Evolutionary conservation across 345 rosid genomes (phyloP).

Genomic region (Psidium friedrichsthalianum): DNA sequence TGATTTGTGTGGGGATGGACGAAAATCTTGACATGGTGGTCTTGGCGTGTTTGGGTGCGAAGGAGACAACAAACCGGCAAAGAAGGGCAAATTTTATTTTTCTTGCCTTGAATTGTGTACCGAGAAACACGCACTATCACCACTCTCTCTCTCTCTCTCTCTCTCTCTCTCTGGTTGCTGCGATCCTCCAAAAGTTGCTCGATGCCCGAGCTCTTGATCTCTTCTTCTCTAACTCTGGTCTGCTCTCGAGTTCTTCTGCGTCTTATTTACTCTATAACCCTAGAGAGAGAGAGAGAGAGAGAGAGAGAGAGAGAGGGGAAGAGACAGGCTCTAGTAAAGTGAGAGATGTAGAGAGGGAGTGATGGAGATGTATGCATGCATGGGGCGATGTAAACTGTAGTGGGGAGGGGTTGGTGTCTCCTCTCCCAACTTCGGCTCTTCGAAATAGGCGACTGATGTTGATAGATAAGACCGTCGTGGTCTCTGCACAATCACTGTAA

Average conservation of each 20-base stretch:
- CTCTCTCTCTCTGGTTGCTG: not conserved
- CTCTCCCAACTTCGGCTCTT: constrained; percentile 18
- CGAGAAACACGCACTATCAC: constrained; percentile 4
- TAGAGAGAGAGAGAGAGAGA: not conserved
- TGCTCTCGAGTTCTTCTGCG: constrained; percentile 1
- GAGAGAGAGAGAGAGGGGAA: too few relatives aligned
- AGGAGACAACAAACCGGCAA: constrained; percentile 29
- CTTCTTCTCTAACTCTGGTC: constrained; percentile 5
- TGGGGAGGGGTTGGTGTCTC: constrained; percentile 14
- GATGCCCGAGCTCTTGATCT: constrained; percentile 11
- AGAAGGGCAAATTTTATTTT: not conserved
- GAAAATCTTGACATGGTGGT: not conserved
- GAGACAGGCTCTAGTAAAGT: not conserved
- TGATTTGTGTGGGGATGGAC: not conserved
- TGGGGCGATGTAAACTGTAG: constrained; percentile 27
- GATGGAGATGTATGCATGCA: constrained; percentile 14
- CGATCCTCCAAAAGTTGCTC: constrained; percentile 7
- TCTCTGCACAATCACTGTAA: not conserved
- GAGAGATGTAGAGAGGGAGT: not conserved
- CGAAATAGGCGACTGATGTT: not conserved
- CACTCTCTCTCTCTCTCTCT: not conserved
- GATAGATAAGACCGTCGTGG: not conserved
- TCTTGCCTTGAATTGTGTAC: constrained; percentile 19
- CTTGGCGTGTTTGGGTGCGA: constrained; percentile 13
- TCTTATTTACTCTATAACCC: not conserved